These are phyloP conservation scores for Aspergillus neotritici DNA, from an alignment of 2,329 filamentous ascomycete species.

Conservation along the genomic window DNA sequence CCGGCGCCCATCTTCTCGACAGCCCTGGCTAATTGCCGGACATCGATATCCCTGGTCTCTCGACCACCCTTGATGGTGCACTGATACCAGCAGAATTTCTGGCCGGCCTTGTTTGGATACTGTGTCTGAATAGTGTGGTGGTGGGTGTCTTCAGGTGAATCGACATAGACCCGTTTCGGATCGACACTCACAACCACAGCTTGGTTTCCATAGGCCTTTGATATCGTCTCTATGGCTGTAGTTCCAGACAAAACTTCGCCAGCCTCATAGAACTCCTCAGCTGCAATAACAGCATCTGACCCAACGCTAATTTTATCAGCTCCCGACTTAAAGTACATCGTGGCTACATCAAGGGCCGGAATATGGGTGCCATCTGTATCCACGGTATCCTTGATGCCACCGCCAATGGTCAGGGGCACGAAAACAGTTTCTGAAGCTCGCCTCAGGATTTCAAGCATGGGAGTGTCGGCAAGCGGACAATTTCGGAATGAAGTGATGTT, in stretches of 20 bases:
- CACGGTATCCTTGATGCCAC: conserved; percentile 86
- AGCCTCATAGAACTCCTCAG: conserved; percentile 77
- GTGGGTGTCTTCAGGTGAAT: conserved; percentile 60
- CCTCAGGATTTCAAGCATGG: conserved; percentile 91
- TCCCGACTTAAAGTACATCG: conserved; percentile 93
- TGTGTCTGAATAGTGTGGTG: conserved; percentile 70
- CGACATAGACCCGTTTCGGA: conserved; percentile 83
- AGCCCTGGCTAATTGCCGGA: conserved; percentile 77
- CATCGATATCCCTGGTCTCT: conserved; percentile 89
- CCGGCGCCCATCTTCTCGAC: conserved; percentile 95
- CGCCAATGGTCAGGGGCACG: conserved; percentile 90
- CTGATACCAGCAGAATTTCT: conserved; percentile 89
- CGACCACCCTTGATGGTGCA: conserved; percentile 95
- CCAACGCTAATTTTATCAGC: conserved; percentile 98
- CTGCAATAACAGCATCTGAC: conserved; percentile 86
- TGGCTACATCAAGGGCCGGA: conserved; percentile 87
- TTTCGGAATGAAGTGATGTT: conserved; percentile 99
- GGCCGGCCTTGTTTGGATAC: conserved; percentile 66
- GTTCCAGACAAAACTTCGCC: conserved; percentile 66
- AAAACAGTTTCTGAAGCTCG: conserved; percentile 87
- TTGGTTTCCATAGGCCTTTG: conserved; percentile 87
- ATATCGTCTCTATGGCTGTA: conserved; percentile 94
- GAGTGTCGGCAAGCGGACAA: conserved; percentile 82
- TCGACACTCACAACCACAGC: conserved; percentile 95
- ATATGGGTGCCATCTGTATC: conserved; percentile 82